phyloP scores from a whole-genome alignment of 1,139 yeast genomes.

The Lodderomyces oxycetoniae region DNA sequence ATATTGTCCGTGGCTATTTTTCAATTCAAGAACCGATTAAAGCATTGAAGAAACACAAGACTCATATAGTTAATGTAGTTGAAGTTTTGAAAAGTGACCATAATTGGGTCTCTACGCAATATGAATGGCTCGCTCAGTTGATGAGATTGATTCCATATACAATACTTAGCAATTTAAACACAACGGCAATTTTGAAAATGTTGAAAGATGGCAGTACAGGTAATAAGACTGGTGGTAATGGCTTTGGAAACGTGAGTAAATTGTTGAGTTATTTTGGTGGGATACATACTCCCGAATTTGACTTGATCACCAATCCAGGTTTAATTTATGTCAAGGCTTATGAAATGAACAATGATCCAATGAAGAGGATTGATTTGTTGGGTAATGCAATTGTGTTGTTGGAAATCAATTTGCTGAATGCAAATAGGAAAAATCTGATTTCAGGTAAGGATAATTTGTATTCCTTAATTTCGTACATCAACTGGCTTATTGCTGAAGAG shows the following conservation, averaged over 20 bases:
- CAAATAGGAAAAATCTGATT: conserved; percentile 7
- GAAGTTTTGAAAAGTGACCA: conserved; percentile 14
- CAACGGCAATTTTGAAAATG: conserved; percentile 10
- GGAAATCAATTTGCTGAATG: conserved; percentile 9
- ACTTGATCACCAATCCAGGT: conserved; percentile 28
- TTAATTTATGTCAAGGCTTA: conserved; percentile 26
- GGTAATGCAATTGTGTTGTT: conserved; percentile 31
- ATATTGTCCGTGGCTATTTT: conserved; percentile 57
- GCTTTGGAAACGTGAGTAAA: too few species aligned
- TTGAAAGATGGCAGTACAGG: too few species aligned
- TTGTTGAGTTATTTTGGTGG: conserved; percentile 30
- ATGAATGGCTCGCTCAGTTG: conserved; percentile 56
- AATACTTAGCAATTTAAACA: conserved; percentile 28
- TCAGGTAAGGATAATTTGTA: conserved; percentile 10
- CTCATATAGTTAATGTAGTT: conserved; percentile 50
- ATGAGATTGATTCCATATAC: conserved; percentile 42
- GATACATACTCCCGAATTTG: conserved; percentile 22
- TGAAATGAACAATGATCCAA: conserved; percentile 6
- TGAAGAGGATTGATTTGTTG: conserved; percentile 23
- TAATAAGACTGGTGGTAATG: too few species aligned
- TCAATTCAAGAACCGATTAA: conserved; percentile 55
- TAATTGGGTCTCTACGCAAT: conserved; percentile 42
- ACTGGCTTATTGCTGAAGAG: conserved; percentile 49
- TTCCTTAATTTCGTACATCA: conserved; percentile 25
- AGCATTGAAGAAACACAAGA: conserved; percentile 60